Percentiles rank a stretch among this genome's conserved stretches.
These are phyloP conservation scores for Clonostachys byssicola DNA, from an alignment of 2,329 filamentous ascomycete species.

Conservation along the genomic window DNA sequence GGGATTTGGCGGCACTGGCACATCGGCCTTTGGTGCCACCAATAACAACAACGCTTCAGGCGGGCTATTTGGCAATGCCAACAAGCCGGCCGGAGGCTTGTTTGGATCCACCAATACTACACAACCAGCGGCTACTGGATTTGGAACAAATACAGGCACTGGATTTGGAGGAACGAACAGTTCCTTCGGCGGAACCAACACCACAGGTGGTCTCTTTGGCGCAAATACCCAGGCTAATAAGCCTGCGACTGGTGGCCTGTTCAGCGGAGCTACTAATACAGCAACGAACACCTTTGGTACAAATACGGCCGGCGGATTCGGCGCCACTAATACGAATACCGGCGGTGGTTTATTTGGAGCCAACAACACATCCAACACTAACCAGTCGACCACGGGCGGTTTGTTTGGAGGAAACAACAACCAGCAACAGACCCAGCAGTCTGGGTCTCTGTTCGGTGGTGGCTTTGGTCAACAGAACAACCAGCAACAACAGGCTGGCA, in stretches of 20 bases:
- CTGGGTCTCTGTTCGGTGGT: conserved; percentile 48
- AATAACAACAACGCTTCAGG: conserved; percentile 21
- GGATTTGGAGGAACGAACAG: conserved; percentile 16
- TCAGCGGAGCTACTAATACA: conserved; percentile 30
- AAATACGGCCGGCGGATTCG: conserved; percentile 30
- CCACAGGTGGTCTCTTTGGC: conserved; percentile 1
- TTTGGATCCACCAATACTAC: conserved; percentile 31
- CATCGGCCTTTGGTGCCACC: conserved; percentile 5
- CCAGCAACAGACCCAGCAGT: conserved; percentile 11
- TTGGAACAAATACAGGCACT: conserved; percentile 11
- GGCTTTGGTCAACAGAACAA: conserved; percentile 15
- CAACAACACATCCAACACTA: conserved; percentile 19
- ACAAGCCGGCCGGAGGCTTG: conserved; percentile 27
- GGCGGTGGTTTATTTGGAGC: conserved; percentile 39
- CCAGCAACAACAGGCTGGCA: conserved; percentile 32
- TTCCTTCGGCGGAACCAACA: conserved; percentile 6
- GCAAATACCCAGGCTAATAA: conserved; percentile 3
- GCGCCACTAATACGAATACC: conserved; percentile 20
- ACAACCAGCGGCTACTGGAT: conserved; percentile 31
- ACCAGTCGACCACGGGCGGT: conserved; percentile 29
- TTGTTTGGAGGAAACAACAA: conserved; percentile 43
- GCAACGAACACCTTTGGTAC: conserved; percentile 10
- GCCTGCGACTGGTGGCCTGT: conserved; percentile 30
- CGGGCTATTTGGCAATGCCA: conserved; percentile 31
- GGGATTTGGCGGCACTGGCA: conserved; percentile 28